Evolutionary conservation across 2,329 filamentous ascomycete genomes (phyloP), one percentile per base, ranked within the genome.

Genomic region (Teratosphaeria pseudoeucalypti): DNA sequence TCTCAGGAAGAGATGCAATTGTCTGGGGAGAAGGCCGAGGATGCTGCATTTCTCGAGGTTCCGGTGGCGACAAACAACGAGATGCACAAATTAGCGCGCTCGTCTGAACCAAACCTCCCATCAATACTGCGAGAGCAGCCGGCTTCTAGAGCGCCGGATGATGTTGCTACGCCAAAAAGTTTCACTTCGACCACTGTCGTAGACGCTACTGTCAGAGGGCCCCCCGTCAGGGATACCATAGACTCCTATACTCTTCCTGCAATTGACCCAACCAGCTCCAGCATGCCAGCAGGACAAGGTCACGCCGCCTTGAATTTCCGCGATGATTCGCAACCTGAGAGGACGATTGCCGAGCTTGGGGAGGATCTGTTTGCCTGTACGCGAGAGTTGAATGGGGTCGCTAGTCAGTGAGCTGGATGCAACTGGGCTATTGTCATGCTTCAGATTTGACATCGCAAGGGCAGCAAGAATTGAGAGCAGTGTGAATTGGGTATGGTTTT

Each of bases 271-370:
- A 47, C 23, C 37, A 29, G 34, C 29, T 32, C 26, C 10, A 27
- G 57, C 49, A 34, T 32, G 7, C 19, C 29, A 49, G n/a, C 34
- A 16, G 43, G 43, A 11, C 29, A 34, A 49, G 53, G 19, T 27
- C 11, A 54, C 29, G 12, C 34, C 12, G 16, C 14, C 19, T 32
- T 37, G 6, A 47, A 49, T 27, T 55, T 55, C 26, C 52, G 52
- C n/a, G 52, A 58, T 29, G 57, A 58, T 54, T 55, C 34, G 53
- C 26, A 58, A 47, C 14, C 56, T 14, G 58, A 59, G 11, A 34
- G 52, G 2, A 56, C 58, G 6, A 49, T 59, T 2, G 34, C 32
- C 26, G 58, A 53, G 9, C 32, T 58, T 26, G 39, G 32, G 10
- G 7, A n/a, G 29, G 32, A 47, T 56, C 37, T 59, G 39, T 39